phyloP scores from a whole-genome alignment of 257 asterid species.

The Rubia yunnanensis region DNA sequence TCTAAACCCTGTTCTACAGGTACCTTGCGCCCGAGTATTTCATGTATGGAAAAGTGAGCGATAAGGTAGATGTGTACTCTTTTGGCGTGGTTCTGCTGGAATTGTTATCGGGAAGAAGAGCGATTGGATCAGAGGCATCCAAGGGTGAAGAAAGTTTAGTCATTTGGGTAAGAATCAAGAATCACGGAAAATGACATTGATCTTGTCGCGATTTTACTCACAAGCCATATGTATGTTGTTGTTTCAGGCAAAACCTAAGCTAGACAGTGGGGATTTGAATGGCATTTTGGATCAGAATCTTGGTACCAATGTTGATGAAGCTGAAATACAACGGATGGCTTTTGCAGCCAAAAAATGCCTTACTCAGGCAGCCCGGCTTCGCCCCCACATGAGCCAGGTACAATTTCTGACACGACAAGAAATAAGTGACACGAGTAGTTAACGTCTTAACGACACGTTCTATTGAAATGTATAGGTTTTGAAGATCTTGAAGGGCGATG shows the following conservation, averaged over 20 bases:
- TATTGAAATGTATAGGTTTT: slow-evolving; percentile 31
- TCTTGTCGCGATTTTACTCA: not conserved
- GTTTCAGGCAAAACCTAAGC: slow-evolving; percentile 69
- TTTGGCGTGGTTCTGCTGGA: slow-evolving; percentile 92
- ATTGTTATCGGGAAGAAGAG: slow-evolving; percentile 75
- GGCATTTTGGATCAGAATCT: slow-evolving; percentile 64
- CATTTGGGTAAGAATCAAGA: slow-evolving; percentile 67
- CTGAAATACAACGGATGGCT: slow-evolving; percentile 60
- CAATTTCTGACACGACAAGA: not conserved
- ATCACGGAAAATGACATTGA: not conserved
- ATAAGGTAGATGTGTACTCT: slow-evolving; percentile 88
- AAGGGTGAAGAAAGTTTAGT: slow-evolving; percentile 78
- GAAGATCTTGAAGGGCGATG: slow-evolving; percentile 48
- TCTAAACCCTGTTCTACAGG: no score
- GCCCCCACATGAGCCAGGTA: slow-evolving; percentile 80
- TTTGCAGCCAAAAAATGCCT: slow-evolving; percentile 67
- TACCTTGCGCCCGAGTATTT: slow-evolving; percentile 98
- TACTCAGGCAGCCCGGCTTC: slow-evolving; percentile 76
- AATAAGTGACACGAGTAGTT: no score
- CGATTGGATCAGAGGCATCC: slow-evolving; percentile 54
- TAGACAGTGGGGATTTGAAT: slow-evolving; percentile 46
- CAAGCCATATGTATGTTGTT: not conserved
- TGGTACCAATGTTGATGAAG: slow-evolving; percentile 34
- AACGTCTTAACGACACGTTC: no score
- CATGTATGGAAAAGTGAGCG: slow-evolving; percentile 92